These are phyloP conservation scores for Vitis rupestris DNA, from an alignment of 164 flowering plant genomes.

Conservation along the genomic window DNA sequence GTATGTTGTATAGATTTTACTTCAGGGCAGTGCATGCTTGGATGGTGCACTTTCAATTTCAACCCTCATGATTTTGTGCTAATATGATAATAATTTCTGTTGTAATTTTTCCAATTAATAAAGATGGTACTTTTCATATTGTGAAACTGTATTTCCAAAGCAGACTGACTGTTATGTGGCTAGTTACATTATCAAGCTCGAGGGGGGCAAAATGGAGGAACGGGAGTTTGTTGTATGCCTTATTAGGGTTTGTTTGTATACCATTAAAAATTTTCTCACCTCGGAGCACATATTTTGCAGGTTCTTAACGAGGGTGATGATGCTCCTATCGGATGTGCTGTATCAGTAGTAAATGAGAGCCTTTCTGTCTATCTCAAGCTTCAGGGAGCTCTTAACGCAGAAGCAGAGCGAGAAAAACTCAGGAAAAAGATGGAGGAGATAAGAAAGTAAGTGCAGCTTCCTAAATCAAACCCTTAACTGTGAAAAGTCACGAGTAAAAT, in stretches of 20 bases:
- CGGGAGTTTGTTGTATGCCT: too few relatives aligned
- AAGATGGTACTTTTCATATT: too few relatives aligned
- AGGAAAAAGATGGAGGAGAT: constrained; percentile 67
- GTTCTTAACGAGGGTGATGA: constrained; percentile 57
- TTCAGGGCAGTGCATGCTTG: neutral
- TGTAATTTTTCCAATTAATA: too few relatives aligned
- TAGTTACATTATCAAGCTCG: too few relatives aligned
- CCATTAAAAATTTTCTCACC: neutral
- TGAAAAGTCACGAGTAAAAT: too few relatives aligned
- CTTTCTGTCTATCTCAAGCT: constrained; percentile 71
- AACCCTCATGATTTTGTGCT: too few relatives aligned
- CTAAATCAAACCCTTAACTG: neutral
- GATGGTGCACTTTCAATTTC: too few relatives aligned
- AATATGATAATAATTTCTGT: too few relatives aligned
- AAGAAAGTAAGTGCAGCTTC: constrained; percentile 49
- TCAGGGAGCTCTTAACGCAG: constrained; percentile 60
- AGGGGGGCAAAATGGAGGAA: too few relatives aligned
- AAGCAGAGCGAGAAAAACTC: constrained; percentile 79
- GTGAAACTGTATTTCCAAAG: too few relatives aligned
- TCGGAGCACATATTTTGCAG: constrained; percentile 28
- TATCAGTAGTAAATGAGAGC: constrained; percentile 69
- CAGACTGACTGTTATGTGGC: too few relatives aligned
- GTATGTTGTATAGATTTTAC: constrained; percentile 28
- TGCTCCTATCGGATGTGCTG: constrained; percentile 66
- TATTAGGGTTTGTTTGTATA: too few relatives aligned